Conservation (phyloP, 805 yeast genomes). For the Saccharomycopsis lassenensis region DNA sequence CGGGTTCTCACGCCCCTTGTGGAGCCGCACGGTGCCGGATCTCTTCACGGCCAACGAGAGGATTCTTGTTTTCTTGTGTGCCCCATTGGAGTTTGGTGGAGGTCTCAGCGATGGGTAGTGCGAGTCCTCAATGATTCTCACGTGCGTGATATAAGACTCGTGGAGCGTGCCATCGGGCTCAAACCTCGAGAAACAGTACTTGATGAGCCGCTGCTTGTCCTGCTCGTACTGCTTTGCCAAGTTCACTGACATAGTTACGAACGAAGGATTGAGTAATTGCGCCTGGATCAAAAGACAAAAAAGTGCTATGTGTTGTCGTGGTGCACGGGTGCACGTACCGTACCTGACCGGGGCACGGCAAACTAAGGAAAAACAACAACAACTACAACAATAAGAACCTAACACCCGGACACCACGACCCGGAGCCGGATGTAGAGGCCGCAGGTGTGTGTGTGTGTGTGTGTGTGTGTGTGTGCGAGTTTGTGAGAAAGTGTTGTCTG, state of each 20-base stretch:
- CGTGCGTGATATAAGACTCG: conserved; percentile 66
- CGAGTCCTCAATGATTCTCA: conserved; percentile 63
- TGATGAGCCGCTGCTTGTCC: conserved; percentile 39
- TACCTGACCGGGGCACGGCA: no score
- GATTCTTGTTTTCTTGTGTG: conserved; percentile 50
- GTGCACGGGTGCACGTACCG: background rate
- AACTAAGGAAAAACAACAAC: no score
- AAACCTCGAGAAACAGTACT: conserved; percentile 37
- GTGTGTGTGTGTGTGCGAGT: no score
- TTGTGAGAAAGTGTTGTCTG: no score
- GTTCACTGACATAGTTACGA: conserved; percentile 4
- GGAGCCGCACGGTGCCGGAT: conserved; percentile 60
- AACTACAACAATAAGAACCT: no score
- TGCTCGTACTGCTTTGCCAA: conserved; percentile 48
- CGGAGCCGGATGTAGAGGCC: no score
- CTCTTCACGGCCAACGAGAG: conserved; percentile 47
- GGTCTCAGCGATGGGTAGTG: conserved; percentile 61
- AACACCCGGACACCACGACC: no score
- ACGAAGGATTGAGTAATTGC: no score
- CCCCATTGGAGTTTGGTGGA: conserved; percentile 37
- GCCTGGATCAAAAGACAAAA: background rate
- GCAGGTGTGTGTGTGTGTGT: no score
- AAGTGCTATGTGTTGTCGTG: background rate
- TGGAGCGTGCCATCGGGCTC: conserved; percentile 33
- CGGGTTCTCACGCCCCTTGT: conserved; percentile 74